Base-by-base conservation (phyloP, 257 asterid species). In the Cynanchum wilfordii region DNA sequence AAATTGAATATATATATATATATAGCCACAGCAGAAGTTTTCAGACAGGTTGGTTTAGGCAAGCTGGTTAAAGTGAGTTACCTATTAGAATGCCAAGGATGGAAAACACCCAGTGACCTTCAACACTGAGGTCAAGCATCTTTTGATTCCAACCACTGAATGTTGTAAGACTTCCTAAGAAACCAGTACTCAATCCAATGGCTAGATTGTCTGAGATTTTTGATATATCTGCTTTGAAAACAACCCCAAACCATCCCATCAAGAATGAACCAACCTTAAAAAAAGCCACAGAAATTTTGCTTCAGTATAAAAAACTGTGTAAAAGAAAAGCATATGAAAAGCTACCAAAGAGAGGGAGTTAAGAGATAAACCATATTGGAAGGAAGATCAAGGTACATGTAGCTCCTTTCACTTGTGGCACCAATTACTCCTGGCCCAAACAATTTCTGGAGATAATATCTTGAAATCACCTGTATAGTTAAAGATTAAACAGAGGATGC, bases 71-170 rank as follows among this genome's bases (percentile, higher is more conserved):
- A 2, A 2, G 9, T 17, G 45, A 24, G 40, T 77, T 80, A 94
- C 99, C 96, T 76, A 90, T 16, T 56, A 83, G 11, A 82, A 89
- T 70, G 60, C 97, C 93, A 24, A 95, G 97, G 10, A 85, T 58
- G 24, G 93, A 82, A 64, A 90, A 95, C 16, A 73, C 86, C 97
- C 98, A 95, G 40, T 47, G 89, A 38, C 91, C 96, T 29, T 88
- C 66, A 51, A 79, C 83, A 68, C 94, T 87, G 60, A 95, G 96
- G 66, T 92, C 97, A 0, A 92, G 89, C 93, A 92, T 84, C 82
- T 86, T 89, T 47, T 92, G 99, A 65, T 95, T 95, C 98, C 99
- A 92, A 42, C 99, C 98, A 68, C 99, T 92, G 84, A 95, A 92
- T 33, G 99, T 95, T 24, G 99, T 92, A 19, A 95, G 91, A 85